These are phyloP conservation scores for Przewalskia tangutica DNA, from an alignment of 257 asterid genomes.

Conservation along the genomic window DNA sequence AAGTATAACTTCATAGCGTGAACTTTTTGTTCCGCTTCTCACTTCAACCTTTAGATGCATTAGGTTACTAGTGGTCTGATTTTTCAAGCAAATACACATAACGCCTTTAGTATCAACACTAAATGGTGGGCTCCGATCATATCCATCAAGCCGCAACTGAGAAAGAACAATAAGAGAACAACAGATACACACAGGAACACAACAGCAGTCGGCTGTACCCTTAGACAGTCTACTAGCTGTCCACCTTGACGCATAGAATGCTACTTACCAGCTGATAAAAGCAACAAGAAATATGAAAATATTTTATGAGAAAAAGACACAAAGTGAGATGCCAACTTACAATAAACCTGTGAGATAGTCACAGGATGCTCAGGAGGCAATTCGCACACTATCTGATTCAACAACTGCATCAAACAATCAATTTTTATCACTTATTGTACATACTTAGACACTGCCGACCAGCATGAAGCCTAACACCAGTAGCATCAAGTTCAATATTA, in stretches of 20 bases:
- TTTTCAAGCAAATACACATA: constrained; percentile 65
- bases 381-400: constrained; percentile 93
- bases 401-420: constrained; percentile 35
- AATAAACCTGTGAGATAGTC: constrained; percentile 54
- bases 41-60: constrained; percentile 62
- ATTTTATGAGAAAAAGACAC: not conserved
- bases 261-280: not conserved
- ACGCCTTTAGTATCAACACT: constrained; percentile 61
- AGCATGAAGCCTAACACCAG: too few species aligned
- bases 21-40: constrained; percentile 75
- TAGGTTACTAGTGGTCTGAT: constrained; percentile 38
- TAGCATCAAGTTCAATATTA: too few species aligned
- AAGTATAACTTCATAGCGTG: constrained; percentile 71
- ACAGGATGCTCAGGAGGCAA: constrained; percentile 99
- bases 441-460: not conserved
- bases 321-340: constrained; percentile 34
- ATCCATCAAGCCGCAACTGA: constrained; percentile 81
- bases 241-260: not conserved
- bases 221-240: not conserved
- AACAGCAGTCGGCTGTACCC: not conserved
- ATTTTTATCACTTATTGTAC: not conserved
- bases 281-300: not conserved
- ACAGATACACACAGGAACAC: too few species aligned
- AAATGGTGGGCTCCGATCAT: constrained; percentile 83
- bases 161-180: constrained; percentile 9